These are phyloP conservation scores for Zasmidium angulare DNA, from an alignment of 2,329 filamentous ascomycete genomes.

Conservation along the genomic window DNA sequence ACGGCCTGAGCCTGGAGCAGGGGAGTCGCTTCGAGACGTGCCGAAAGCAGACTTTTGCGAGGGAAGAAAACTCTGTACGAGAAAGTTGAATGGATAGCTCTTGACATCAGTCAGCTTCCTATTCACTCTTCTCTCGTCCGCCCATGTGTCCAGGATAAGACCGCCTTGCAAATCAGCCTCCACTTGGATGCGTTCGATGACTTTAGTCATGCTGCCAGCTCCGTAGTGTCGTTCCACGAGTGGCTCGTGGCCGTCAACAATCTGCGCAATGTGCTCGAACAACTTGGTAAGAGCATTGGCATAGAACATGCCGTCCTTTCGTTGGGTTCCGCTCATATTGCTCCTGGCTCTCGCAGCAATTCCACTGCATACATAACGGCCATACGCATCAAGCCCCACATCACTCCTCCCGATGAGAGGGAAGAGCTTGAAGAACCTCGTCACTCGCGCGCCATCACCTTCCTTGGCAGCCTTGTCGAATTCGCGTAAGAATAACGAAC, in stretches of 20 bases:
- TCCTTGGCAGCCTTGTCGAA: constrained; percentile 90
- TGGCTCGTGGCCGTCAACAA: constrained; percentile 86
- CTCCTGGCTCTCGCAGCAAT: constrained; percentile 80
- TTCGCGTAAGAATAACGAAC: constrained; percentile 85
- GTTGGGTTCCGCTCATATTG: constrained; percentile 68
- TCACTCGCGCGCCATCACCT: constrained; percentile 84
- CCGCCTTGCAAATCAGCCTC: constrained; percentile 96
- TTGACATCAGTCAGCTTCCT: constrained; percentile 91
- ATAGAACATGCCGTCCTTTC: constrained; percentile 84
- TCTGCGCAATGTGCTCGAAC: constrained; percentile 97
- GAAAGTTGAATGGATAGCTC: constrained; percentile 94
- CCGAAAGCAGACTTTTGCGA: constrained; percentile 67
- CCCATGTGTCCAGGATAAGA: constrained; percentile 93
- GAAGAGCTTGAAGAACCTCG: constrained; percentile 96
- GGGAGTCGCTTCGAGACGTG: constrained; percentile 65
- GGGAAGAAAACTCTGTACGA: constrained; percentile 89
- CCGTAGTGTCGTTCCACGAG: constrained; percentile 95
- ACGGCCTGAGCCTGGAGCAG: constrained; percentile 61
- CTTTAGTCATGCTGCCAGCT: constrained; percentile 85
- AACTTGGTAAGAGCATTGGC: constrained; percentile 85
- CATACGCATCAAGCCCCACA: constrained; percentile 90
- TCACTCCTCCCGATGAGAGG: constrained; percentile 87
- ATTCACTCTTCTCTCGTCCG: constrained; percentile 81
- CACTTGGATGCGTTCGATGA: constrained; percentile 87
- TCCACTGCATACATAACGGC: constrained; percentile 91